Evolutionary conservation across 176 grass and related monocot species (phyloP), one percentile per base, ranked within the genome.

Genomic region (Paspalum vaginatum): DNA sequence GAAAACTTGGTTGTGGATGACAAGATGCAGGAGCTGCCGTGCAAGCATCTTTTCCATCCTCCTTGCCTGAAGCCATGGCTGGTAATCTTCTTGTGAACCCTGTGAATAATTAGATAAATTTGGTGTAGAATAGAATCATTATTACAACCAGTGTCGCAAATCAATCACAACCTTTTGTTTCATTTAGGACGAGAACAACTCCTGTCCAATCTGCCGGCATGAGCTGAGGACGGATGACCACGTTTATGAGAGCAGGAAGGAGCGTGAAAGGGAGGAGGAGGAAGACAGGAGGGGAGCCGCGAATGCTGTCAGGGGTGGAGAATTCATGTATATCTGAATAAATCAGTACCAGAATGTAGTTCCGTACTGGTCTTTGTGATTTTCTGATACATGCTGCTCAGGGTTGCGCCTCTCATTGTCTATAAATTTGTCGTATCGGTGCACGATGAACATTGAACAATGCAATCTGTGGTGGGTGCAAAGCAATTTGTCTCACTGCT

Each of bases 1-100:
- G 96, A 98, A 74, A 99, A 93, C 81, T 85, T 99, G 79, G 82
- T 72, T 38, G 72, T 91, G 60, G 81, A 83, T 48, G 92, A 93
- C 87, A 95, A 93, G 79, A 93, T 99, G 96, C 96, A 95, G 91
- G 92, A 99, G 82, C 82, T 99, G 45, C 96, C 96, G 18, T 99
- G 96, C 90, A 93, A 99, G 88, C 96, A 99, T 93, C 88, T 93
- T 64, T 99, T 99, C 85, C 96, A 99, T 78, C 92, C 96, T 54
- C 90, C 84, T 2, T 99, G 96, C 79, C 84, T 95, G 72, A 95
- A 95, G 61, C 92, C 96, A 40, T 99, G 96, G 90, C 92, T 99
- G 86, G 92, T 99, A 82, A 81, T 58, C 13, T 47, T 41, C 58
- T 79, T 41, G 8, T 46, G 44, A 32, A 68, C 14, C 20, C 15